Evolutionary conservation across 2,329 filamentous ascomycete genomes (phyloP).

Genomic region (Botrytis deweyae): DNA sequence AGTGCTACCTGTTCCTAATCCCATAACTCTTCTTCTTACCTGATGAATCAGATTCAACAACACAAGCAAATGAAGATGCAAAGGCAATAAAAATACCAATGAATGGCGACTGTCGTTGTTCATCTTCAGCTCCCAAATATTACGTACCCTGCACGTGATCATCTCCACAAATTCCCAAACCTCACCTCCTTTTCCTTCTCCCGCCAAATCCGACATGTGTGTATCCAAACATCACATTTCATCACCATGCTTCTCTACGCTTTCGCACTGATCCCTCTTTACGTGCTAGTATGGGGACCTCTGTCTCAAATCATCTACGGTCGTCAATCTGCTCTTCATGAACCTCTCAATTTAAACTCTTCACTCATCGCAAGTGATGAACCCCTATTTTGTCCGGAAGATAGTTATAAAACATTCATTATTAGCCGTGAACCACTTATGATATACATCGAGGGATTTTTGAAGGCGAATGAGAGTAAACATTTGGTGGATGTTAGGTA

Average conservation of each 20-base stretch:
- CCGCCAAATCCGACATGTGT: background rate
- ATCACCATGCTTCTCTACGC: conserved; percentile 36
- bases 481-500: conserved; percentile 55
- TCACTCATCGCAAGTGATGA: conserved; percentile 38
- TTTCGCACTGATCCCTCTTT: conserved; percentile 35
- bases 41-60: too few relatives aligned
- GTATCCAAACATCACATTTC: background rate
- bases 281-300: conserved; percentile 35
- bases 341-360: conserved; percentile 29
- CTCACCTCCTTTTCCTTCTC: conserved; percentile 11
- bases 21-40: too few relatives aligned
- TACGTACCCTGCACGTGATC: background rate
- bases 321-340: conserved; percentile 15
- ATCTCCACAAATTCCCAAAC: background rate
- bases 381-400: conserved; percentile 32
- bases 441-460: conserved; percentile 57
- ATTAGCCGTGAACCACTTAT: conserved; percentile 54
- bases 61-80: background rate
- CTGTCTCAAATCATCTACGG: conserved; percentile 31
- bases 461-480: conserved; percentile 49
- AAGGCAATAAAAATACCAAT: too few relatives aligned
- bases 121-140: background rate
- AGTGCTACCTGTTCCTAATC: background rate
- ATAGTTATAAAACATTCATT: conserved; percentile 45
- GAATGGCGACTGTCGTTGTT: background rate